phyloP scores from a whole-genome alignment of 768 basidiomycete genomes.

The Gloeophyllum trabeum region DNA sequence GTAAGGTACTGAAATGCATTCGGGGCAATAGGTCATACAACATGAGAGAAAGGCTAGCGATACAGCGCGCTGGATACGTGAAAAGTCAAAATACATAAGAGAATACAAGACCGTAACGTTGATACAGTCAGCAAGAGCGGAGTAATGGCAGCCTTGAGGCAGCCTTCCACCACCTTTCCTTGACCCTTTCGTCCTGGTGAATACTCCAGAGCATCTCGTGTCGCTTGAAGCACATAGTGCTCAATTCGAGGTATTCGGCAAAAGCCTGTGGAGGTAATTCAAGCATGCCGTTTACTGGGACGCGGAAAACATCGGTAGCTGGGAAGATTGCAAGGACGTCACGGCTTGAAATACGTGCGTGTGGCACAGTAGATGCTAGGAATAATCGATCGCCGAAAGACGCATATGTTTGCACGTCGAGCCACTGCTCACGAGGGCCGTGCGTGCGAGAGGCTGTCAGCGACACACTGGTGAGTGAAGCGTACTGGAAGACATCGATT shows the following conservation, averaged over 20 bases:
- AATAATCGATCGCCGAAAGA: conserved; percentile 60
- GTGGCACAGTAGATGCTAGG: conserved; percentile 45
- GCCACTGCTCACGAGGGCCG: conserved; percentile 38
- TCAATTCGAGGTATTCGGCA: conserved; percentile 43
- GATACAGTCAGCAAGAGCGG: too few species aligned
- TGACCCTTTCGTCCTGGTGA: neutral
- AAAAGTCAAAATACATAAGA: too few species aligned
- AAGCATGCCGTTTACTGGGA: conserved; percentile 38
- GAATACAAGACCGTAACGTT: too few species aligned
- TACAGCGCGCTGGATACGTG: too few species aligned
- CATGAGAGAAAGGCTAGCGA: too few species aligned
- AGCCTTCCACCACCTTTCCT: conserved; percentile 20
- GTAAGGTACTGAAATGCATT: too few species aligned
- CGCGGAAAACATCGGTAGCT: conserved; percentile 18
- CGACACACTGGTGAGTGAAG: neutral
- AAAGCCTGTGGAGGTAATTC: conserved; percentile 53
- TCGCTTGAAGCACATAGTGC: conserved; percentile 37
- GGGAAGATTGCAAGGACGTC: conserved; percentile 55
- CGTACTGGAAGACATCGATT: conserved; percentile 3
- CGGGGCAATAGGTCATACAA: too few species aligned
- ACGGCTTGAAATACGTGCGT: conserved; percentile 47
- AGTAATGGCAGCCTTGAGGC: too few species aligned
- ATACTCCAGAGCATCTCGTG: conserved; percentile 50
- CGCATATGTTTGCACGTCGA: conserved; percentile 56
- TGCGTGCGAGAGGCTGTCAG: conserved; percentile 46